Evolutionary conservation across 2,329 filamentous ascomycete genomes (phyloP), one percentile per base, ranked within the genome.

Genomic region (Ophiostoma quercus): DNA sequence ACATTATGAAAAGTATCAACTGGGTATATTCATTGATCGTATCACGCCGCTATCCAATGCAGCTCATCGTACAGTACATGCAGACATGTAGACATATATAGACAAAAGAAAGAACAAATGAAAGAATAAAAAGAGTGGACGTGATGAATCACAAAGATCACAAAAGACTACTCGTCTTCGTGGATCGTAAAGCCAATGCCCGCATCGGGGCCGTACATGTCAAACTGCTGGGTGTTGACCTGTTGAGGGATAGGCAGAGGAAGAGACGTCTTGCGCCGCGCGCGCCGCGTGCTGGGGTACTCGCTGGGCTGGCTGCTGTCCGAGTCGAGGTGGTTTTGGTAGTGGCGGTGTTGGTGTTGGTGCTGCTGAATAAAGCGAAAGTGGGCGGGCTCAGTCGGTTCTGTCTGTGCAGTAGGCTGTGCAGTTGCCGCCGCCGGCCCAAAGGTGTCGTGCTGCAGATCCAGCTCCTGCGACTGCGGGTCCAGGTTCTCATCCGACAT

Each of bases 261-360:
- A 9, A 37, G 29, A 29, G 51, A 12, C 62, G 37, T 25, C 74
- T 73, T 80, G 80, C 25, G 34, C 22, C 22, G 83, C 9, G 79
- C 78, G 19, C 76, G 79, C 71, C 84, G 82, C 14, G 81, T 85
- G 74, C 82, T 85, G 6, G 84, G 82, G 73, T 87, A 87, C 74
- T 87, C 85, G 22, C 82, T 85, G 1, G 85, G 85, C 73, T 81
- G 80, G 75, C 84, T 84, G 74, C 84, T 86, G 41, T 80, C 77
- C 68, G 79, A 81, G 60, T 22, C 73, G 12, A 68, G 51, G 9
- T 11, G 29, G 51, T 67, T 60, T n/a, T 34, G 43, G 34, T 34
- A 3, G 34, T 34, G 34, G 34, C 34, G 34, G 5, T 34, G 34
- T 34, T 34, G 34, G 34, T 54, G 39, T 22, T 68, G 66, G 9